Conservation (phyloP, 345 rosid genomes). For the Gossypium raimondii region DNA sequence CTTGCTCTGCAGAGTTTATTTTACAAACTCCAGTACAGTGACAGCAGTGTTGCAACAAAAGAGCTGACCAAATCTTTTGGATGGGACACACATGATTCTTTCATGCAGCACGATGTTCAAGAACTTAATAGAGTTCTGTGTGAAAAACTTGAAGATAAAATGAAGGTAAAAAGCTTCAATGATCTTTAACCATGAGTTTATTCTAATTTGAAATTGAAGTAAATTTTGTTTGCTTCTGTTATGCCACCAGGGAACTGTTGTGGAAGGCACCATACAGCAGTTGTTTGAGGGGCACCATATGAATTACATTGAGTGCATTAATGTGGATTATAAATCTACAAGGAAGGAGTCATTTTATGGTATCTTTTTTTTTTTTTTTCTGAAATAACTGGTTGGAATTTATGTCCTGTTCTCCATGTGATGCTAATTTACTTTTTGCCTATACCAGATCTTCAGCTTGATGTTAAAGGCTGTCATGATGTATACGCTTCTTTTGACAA, state of each 20-base stretch:
- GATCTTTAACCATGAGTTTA: background rate
- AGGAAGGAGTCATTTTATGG: conserved; percentile 97
- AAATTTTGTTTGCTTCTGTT: conserved; percentile 4
- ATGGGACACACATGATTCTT: conserved; percentile 96
- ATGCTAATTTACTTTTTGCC: conserved; percentile 15
- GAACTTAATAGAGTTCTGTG: conserved; percentile 89
- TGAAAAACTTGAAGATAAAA: conserved; percentile 96
- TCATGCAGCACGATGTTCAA: conserved; percentile 99
- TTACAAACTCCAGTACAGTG: conserved; percentile 92
- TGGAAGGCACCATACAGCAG: conserved; percentile 94
- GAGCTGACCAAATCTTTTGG: conserved; percentile 96
- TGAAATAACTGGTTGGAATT: background rate
- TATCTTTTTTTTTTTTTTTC: conserved; percentile 22
- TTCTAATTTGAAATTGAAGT: conserved; percentile 3
- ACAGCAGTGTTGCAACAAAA: conserved; percentile 91
- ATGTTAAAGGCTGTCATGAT: conserved; percentile 96
- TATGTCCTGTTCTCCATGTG: conserved; percentile 5
- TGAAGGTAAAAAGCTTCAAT: conserved; percentile 58
- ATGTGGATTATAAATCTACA: conserved; percentile 90
- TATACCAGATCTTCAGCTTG: conserved; percentile 89
- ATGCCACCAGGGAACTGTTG: conserved; percentile 76
- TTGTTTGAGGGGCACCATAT: conserved; percentile 97
- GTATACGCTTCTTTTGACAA: conserved; percentile 97
- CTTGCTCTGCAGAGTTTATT: conserved; percentile 96
- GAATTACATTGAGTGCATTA: conserved; percentile 92